Percentiles rank a stretch among this genome's conserved stretches.
phyloP scores from a whole-genome alignment of 768 basidiomycete genomes.

The Russula olivacea region DNA sequence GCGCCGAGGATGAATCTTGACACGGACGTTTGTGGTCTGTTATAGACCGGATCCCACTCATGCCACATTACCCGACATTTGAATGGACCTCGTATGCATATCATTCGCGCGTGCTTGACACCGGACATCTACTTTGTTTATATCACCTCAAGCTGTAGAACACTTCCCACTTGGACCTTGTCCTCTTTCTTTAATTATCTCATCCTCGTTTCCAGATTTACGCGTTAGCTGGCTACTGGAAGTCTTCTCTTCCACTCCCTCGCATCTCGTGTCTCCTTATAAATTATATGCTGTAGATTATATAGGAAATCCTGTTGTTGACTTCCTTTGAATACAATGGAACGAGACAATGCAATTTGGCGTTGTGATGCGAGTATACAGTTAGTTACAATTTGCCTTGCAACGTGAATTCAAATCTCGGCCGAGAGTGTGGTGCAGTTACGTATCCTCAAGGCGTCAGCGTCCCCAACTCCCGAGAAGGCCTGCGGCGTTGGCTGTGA shows the following conservation, averaged over 20 bases:
- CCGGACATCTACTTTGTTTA: constrained; percentile 8
- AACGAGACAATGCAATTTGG: neutral
- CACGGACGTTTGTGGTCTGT: neutral
- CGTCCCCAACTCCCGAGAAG: neutral
- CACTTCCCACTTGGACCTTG: neutral
- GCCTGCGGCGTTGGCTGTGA: neutral
- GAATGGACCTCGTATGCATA: neutral
- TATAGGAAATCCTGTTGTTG: neutral
- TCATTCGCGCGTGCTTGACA: neutral
- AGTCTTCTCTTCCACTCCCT: neutral
- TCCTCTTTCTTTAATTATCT: neutral
- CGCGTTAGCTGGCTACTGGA: neutral
- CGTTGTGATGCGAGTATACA: neutral
- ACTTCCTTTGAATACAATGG: neutral
- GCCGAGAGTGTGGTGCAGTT: neutral
- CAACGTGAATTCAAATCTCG: neutral
- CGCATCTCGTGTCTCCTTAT: neutral
- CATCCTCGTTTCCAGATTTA: neutral
- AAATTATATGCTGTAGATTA: constrained; percentile 6
- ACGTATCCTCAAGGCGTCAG: neutral
- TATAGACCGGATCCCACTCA: neutral
- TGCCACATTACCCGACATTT: neutral
- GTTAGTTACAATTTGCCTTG: neutral
- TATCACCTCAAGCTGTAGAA: constrained; percentile 6
- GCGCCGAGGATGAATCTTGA: neutral